Evolutionary conservation across 1,284 basidiomycete genomes (phyloP), one percentile per base, ranked within the genome.

Genomic region (Ganoderma leucocontextum): DNA sequence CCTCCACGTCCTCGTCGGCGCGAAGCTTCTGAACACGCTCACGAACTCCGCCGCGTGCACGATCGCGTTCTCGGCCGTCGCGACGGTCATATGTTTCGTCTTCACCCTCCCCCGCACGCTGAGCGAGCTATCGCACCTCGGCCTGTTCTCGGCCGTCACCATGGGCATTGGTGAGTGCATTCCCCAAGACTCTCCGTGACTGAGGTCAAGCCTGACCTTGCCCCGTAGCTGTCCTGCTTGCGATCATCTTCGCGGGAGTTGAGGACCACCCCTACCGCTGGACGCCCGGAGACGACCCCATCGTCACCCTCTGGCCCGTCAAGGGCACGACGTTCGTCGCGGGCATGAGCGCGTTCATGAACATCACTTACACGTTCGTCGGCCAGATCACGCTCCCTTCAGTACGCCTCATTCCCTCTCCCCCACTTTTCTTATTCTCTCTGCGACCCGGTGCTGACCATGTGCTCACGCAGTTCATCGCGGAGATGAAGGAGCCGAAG

Each of bases 331-430:
- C 86, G 1, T 92, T 88, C 72, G 85, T 91, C 7, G 78, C 82
- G 58, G 89, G 81, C 36, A 83, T 84, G 81, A 81, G 80, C 13
- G 82, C 83, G 7, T 85, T 83, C 72, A 74, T 84, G 55, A 84
- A 85, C 72, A 85, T 85, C 67, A 83, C 83, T 17, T 90, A 89
- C 77, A 88, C 89, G 2, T 88, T 87, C 75, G 85, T 91, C 58
- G 90, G 89, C 0, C 90, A 93, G 73, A 85, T 86, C 47, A 82
- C 82, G 0, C 74, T 85, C 33, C 83, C 83, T 41, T 84, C 83
- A 0, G 58, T 60, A 60, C 38, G 58, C 17, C 38, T 29, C 29
- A 29, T 29, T 2, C 29, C 29, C 29, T 2, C n/a, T 12, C 29
- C 57, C 36, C n/a, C n/a, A n/a, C 19, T n/a, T 19, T 57, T 17